Percentiles rank a stretch among this genome's conserved stretches.
Conservation (phyloP, 2,329 filamentous ascomycete genomes). For the Exserohilum rostratum region DNA sequence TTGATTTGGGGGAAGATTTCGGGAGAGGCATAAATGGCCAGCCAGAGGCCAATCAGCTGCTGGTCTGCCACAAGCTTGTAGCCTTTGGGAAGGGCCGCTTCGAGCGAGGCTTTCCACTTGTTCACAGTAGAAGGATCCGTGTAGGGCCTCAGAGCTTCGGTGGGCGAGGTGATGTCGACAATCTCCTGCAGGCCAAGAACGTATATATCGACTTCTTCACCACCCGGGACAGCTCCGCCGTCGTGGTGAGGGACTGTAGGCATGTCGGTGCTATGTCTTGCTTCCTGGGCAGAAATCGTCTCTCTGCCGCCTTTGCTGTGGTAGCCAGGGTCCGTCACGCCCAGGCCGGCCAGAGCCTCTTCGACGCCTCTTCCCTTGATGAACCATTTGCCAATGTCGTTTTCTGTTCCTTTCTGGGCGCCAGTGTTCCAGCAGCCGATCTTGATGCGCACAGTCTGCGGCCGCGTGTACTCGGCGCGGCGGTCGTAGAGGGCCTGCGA, state of each 20-base stretch:
- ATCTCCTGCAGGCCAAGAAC: slow-evolving; percentile 91
- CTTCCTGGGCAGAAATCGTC: slow-evolving; percentile 56
- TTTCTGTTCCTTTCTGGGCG: slow-evolving; percentile 80
- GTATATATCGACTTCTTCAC: slow-evolving; percentile 82
- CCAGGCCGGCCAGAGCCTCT: slow-evolving; percentile 64
- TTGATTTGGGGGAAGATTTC: slow-evolving; percentile 75
- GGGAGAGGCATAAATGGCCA: slow-evolving; percentile 85
- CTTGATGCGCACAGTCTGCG: slow-evolving; percentile 79
- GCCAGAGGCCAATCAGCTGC: slow-evolving; percentile 83
- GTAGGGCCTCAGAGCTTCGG: slow-evolving; percentile 78
- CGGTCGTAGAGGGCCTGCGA: slow-evolving; percentile 71
- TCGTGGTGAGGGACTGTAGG: slow-evolving; percentile 55
- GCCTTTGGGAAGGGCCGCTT: slow-evolving; percentile 73
- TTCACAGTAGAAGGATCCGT: slow-evolving; percentile 72
- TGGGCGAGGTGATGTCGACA: slow-evolving; percentile 79
- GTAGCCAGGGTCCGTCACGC: slow-evolving; percentile 32
- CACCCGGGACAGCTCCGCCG: slow-evolving; percentile 57
- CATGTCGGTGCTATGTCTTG: slow-evolving; percentile 50
- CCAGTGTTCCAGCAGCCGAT: slow-evolving; percentile 97
- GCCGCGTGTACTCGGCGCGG: slow-evolving; percentile 77
- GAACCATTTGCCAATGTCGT: slow-evolving; percentile 90
- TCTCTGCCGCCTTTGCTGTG: slow-evolving; percentile 49
- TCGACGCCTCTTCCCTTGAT: slow-evolving; percentile 75
- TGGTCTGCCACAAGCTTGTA: slow-evolving; percentile 80
- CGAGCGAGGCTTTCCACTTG: slow-evolving; percentile 81